These are phyloP conservation scores for Fragilariopsis cylindrus DNA, from an alignment of 108 stramenopile genomes.

Conservation along the genomic window DNA sequence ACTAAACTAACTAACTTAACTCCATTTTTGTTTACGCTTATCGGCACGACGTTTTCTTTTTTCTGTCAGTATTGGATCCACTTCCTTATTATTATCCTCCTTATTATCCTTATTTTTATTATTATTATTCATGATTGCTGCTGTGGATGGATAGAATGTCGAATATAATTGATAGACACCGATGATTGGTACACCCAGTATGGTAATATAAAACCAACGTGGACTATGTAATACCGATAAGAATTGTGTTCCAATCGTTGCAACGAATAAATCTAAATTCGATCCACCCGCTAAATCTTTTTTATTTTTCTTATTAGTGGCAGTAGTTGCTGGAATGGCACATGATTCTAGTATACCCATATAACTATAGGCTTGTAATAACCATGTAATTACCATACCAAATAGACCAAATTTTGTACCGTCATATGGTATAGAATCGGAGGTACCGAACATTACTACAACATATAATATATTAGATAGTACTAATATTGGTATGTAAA, in stretches of 20 bases:
- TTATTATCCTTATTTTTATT: background rate
- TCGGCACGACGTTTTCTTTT: constrained; percentile 53
- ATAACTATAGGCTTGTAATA: constrained; percentile 44
- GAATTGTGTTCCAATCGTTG: constrained; percentile 51
- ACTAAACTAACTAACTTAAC: background rate
- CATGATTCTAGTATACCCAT: constrained; percentile 52
- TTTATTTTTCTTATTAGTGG: constrained; percentile 4
- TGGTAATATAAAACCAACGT: constrained; percentile 46
- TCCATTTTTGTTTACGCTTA: constrained; percentile 50
- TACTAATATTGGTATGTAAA: constrained; percentile 51
- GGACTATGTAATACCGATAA: constrained; percentile 40
- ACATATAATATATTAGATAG: constrained; percentile 46
- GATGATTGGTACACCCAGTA: constrained; percentile 30
- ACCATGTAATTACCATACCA: constrained; percentile 32
- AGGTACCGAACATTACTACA: constrained; percentile 31
- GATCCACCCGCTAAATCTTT: constrained; percentile 54
- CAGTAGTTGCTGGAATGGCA: background rate
- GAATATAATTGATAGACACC: constrained; percentile 40
- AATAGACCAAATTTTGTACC: constrained; percentile 29
- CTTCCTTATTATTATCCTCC: constrained; percentile 8
- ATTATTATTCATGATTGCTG: background rate
- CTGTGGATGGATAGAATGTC: background rate
- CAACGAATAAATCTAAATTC: constrained; percentile 57
- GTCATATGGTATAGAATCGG: constrained; percentile 7
- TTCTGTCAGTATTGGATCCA: constrained; percentile 29